phyloP scores from a whole-genome alignment of 2,329 filamentous ascomycete genomes.

The Geosmithia putterillii region DNA sequence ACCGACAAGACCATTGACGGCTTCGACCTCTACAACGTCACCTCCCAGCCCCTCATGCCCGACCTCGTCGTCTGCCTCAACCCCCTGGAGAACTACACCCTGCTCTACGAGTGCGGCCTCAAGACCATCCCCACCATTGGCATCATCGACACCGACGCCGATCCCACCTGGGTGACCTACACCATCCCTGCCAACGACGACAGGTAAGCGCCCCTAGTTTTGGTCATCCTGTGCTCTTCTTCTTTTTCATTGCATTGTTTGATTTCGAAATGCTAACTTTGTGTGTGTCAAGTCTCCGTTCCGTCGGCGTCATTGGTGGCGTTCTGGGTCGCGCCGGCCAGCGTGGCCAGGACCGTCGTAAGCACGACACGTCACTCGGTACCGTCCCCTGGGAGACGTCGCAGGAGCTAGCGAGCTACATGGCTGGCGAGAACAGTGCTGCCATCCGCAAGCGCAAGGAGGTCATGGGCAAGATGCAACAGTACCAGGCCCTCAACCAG shows the following conservation, averaged over 20 bases:
- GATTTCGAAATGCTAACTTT: neutral
- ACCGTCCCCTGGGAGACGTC: constrained; percentile 49
- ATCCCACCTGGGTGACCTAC: constrained; percentile 92
- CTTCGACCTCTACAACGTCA: constrained; percentile 52
- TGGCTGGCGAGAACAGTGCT: constrained; percentile 16
- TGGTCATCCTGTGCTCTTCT: neutral
- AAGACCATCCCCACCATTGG: constrained; percentile 90
- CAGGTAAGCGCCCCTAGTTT: constrained; percentile 42
- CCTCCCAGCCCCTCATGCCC: constrained; percentile 59
- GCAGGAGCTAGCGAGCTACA: constrained; percentile 26
- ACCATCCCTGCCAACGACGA: constrained; percentile 96
- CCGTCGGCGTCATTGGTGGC: constrained; percentile 69
- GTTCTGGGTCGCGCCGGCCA: constrained; percentile 77
- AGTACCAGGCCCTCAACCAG: constrained; percentile 21
- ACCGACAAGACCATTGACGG: constrained; percentile 47
- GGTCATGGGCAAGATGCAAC: constrained; percentile 22
- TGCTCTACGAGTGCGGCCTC: constrained; percentile 82
- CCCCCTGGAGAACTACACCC: constrained; percentile 78
- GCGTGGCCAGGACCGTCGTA: constrained; percentile 56
- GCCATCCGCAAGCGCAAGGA: constrained; percentile 19
- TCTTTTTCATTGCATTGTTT: neutral
- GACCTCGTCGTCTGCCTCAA: constrained; percentile 91
- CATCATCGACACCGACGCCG: constrained; percentile 83
- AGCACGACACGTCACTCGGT: constrained; percentile 49
- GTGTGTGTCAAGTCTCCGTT: constrained; percentile 51